phyloP scores from a whole-genome alignment of 2,329 filamentous ascomycete species.

The Metarhizium rileyi region DNA sequence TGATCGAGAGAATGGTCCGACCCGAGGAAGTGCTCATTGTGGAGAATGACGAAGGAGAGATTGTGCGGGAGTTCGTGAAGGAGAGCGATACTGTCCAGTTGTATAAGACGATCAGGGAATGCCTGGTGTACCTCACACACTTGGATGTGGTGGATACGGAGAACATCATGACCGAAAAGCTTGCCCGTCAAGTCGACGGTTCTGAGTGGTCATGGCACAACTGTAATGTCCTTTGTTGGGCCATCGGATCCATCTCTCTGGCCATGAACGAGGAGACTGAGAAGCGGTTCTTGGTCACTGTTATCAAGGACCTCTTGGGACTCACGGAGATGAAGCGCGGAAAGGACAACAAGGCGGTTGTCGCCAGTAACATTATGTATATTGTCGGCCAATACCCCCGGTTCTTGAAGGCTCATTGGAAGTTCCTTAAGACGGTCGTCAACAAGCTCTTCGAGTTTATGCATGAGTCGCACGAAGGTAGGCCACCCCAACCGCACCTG shows the following conservation, averaged over 20 bases:
- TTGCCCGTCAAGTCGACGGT: slow-evolving; percentile 89
- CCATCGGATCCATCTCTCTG: slow-evolving; percentile 94
- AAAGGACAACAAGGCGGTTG: slow-evolving; percentile 98
- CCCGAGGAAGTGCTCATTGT: slow-evolving; percentile 97
- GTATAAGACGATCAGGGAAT: slow-evolving; percentile 98
- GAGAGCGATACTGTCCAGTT: slow-evolving; percentile 98
- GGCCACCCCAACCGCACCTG: slow-evolving; percentile 16
- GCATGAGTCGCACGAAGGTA: slow-evolving; percentile 97
- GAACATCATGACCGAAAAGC: slow-evolving; percentile 98
- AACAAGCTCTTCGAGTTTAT: slow-evolving; percentile 99
- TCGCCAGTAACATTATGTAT: slow-evolving; percentile 99
- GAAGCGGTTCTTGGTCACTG: slow-evolving; percentile 95
- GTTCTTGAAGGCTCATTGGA: slow-evolving; percentile 98
- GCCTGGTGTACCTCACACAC: slow-evolving; percentile 93
- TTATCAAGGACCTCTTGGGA: slow-evolving; percentile 95
- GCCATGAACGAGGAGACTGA: slow-evolving; percentile 99
- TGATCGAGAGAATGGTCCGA: slow-evolving; percentile 99
- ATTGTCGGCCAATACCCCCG: slow-evolving; percentile 98
- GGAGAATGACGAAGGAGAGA: slow-evolving; percentile 99
- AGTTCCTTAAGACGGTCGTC: slow-evolving; percentile 98
- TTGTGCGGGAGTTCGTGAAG: slow-evolving; percentile 98
- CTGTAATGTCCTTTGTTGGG: slow-evolving; percentile 99
- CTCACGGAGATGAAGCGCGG: slow-evolving; percentile 98
- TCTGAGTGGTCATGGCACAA: slow-evolving; percentile 99
- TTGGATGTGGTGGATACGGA: slow-evolving; percentile 96